Base-by-base conservation (phyloP, 164 flowering plant species). In the Aristolochia californica region DNA sequence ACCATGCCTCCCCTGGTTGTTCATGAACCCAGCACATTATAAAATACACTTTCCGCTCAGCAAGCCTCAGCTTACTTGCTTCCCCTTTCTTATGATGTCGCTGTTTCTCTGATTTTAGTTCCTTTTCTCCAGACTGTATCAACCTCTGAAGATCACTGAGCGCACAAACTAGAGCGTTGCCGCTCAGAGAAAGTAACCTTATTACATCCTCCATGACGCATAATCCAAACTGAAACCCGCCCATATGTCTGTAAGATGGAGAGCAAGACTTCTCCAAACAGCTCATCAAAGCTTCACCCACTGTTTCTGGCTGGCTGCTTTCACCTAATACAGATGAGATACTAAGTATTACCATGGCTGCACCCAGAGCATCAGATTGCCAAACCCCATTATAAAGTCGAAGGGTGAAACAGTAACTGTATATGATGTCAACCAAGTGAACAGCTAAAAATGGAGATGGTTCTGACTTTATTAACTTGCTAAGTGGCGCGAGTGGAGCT, bases 381-480 rank as follows among this genome's bases (percentile, higher is more conserved):
- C 90, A 89, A 62, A 89, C 99, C 8, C 99, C 99, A 67, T 93
- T 89, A 68, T 89, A 87, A 16, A 93, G 75, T 43, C 96, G 85
- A 28, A 93, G 84, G 16, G 96, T 84, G 69, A 89, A 89, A 61
- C 97, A 93, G 61, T 85, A 93, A 68, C 82, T 79, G 56, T 85
- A 89, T 55, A 83, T 50, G 20, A 85, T 75, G 73, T 93, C 99
- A 9, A 93, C 70, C 55, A 93, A 75, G 65, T 93, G 97, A 64
- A 84, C 51, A 15, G 83, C 63, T 58, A 93, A 43, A 50, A 82
- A 80, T 1, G 88, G 96, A 23, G 97, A 89, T 2, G 98, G 96
- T 44, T 65, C 70, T 7, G 75, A 56, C 15, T 83, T 53, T 72
- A 68, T 76, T 51, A 93, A 80, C 65, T 78, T 72, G 61, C 64